phyloP scores from a whole-genome alignment of 306 rosid genomes.

The Bauhinia variegata region DNA sequence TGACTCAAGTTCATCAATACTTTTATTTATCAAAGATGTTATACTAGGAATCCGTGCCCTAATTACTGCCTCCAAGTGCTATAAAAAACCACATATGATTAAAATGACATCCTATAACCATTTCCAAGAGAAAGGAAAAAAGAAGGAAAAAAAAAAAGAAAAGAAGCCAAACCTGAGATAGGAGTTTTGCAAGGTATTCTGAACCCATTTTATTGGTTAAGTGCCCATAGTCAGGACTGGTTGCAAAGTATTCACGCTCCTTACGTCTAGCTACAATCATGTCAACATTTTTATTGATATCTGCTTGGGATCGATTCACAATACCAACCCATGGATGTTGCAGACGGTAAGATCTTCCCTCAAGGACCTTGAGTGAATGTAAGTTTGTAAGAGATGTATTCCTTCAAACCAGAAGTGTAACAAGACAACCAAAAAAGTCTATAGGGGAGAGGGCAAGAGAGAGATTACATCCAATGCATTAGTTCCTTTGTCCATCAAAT shows the following conservation, averaged over 20 bases:
- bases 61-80: conserved; percentile 85
- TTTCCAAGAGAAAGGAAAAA: neutral
- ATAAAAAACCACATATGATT: neutral
- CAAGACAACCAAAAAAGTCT: too few relatives aligned
- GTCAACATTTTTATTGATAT: too few relatives aligned
- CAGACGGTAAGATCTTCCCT: conserved; percentile 83
- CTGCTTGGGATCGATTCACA: conserved; percentile 91
- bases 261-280: conserved; percentile 85
- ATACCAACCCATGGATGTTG: conserved; percentile 97
- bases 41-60: conserved; percentile 84
- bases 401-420: conserved; percentile 10
- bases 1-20: conserved; percentile 85
- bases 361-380: conserved; percentile 68
- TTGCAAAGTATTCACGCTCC: conserved; percentile 89
- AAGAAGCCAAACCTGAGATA: conserved; percentile 67
- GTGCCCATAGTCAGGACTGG: conserved; percentile 93
- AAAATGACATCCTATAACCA: neutral
- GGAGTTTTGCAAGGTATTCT: conserved; percentile 88
- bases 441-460: too few relatives aligned
- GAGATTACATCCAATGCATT: conserved; percentile 69
- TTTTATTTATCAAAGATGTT: conserved; percentile 77
- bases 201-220: conserved; percentile 92
- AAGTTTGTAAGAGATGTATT: neutral
- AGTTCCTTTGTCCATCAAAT: conserved; percentile 89
- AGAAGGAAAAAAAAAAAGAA: conserved; percentile 22